Evolutionary conservation across 768 basidiomycete genomes (phyloP), one percentile per base, ranked within the genome.

Genomic region (Leccinum olivaceopallidum): DNA sequence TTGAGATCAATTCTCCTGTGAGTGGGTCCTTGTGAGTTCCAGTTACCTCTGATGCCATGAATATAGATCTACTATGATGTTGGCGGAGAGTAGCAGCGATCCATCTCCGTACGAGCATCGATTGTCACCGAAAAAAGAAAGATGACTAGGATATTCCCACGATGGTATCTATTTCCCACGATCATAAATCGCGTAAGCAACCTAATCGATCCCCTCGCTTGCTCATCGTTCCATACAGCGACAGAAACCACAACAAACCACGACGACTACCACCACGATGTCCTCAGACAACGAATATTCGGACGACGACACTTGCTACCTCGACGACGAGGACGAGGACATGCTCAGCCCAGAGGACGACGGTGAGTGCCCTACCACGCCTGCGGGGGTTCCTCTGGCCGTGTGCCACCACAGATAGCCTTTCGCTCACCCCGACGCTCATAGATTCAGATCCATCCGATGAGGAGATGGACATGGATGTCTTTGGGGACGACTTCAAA

Each of bases 1-100:
- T 99, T 78, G 94, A 97, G 70, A 99, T 87, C 88, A 97, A 83
- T 77, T 98, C 95, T 37, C 95, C 95, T 0, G 96, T 97, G 63
- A 94, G 84, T 47, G 90, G 90, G 74, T 94, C 92, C 81, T 86
- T 87, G 72, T 83, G 84, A 16, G 65, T 63, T 53, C 36, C 75
- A 6, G 72, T 60, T 18, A 63, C 58, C 39, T 80, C 79, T 42
- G 78, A 53, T 2, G 78, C 74, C 81, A 82, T 82, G 3, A 0
- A 16, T 0, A 61, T 2, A 60, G 16, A 7, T 42, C 57, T 58
- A 62, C 57, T 58, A 62, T 32, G 60, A 53, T 53, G 60, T 18
- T 48, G 59, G 60, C 58, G 44, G 55, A 70, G 56, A 24, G 54
- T 56, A 14, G 47, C 20, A 44, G 16, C 18, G 53, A 65, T 50